These are phyloP conservation scores for Elsinoe batatas DNA, from an alignment of 2,329 filamentous ascomycete genomes.

Conservation along the genomic window DNA sequence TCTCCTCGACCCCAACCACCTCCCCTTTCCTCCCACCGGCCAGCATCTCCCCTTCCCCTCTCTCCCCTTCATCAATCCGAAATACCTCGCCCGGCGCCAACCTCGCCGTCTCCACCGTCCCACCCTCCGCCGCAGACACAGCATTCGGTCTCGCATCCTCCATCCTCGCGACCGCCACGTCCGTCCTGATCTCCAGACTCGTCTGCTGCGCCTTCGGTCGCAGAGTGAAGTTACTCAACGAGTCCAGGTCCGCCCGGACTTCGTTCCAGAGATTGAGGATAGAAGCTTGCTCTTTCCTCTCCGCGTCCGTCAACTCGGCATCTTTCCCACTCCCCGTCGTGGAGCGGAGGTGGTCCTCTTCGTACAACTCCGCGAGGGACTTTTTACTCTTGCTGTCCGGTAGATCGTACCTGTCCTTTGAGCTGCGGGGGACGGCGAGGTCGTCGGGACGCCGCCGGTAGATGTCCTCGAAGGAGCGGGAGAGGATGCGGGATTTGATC, in stretches of 20 bases:
- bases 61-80: slow-evolving; percentile 57
- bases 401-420: slow-evolving; percentile 59
- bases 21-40: slow-evolving; percentile 57
- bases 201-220: slow-evolving; percentile 76
- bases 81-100: slow-evolving; percentile 94
- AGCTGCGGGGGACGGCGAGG: slow-evolving; percentile 49
- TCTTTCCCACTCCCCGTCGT: slow-evolving; percentile 70
- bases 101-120: slow-evolving; percentile 58
- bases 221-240: slow-evolving; percentile 89
- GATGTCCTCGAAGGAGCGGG: slow-evolving; percentile 87
- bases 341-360: slow-evolving; percentile 76
- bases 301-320: slow-evolving; percentile 64
- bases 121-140: slow-evolving; percentile 61
- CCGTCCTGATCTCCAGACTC: slow-evolving; percentile 75
- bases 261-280: slow-evolving; percentile 76
- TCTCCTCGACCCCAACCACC: slow-evolving; percentile 71
- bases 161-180: slow-evolving; percentile 86
- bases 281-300: slow-evolving; percentile 59
- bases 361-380: slow-evolving; percentile 84
- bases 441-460: slow-evolving; percentile 70
- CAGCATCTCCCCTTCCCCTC: slow-evolving; percentile 59
- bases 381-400: slow-evolving; percentile 83
- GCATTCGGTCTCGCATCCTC: slow-evolving; percentile 88
- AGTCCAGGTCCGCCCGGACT: slow-evolving; percentile 70
- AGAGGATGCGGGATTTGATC: slow-evolving; percentile 85